Base-by-base conservation (phyloP, 2,329 filamentous ascomycete genomes). In the Chalara sp. region DNA sequence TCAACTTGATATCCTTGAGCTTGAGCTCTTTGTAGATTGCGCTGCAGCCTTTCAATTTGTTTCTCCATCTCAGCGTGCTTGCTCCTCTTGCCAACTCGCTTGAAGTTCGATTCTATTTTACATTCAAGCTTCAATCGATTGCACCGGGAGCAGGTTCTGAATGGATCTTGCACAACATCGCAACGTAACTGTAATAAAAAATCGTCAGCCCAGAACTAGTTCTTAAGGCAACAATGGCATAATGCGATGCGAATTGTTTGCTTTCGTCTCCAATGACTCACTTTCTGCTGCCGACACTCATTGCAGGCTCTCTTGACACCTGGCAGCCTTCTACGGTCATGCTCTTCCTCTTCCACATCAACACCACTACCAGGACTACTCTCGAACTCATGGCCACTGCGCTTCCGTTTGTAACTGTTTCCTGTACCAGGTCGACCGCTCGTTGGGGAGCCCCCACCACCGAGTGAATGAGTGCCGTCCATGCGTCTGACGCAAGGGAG, bases 91-190 rank as follows among this genome's bases (percentile, higher is more conserved):
- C 87, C 86, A 13, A 91, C 76, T 60, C 87, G 83, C 76, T 90
- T 91, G 71, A 92, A 92, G 68, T 90, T 89, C 62, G 86, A 87
- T 68, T 92, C 87, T 68, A 93, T 92, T 68, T 89, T 88, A 75
- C 88, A 93, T 55, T 84, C 80, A 54, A 92, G 82, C 68, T 86
- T 87, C 63, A 91, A 79, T 61, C 89, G 87, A 65, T 80, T 80
- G 71, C 88, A 93, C 51, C 88, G 79, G 49, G 83, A 83, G 72
- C 88, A 93, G 61, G 81, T 81, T 61, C 82, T 79, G 67, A 90
- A 91, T 13, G 87, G 87, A 31, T 89, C 86, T 69, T 90, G 86
- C 60, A 87, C 75, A 59, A 92, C 87, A 73, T 92, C 87, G 76
- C 88, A 93, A 64, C 87, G 85, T 55, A 92, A 74, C 87, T 89